These are phyloP conservation scores for Phytophthora brassicae DNA, from an alignment of 352 stramenopile genomes.

Conservation along the genomic window DNA sequence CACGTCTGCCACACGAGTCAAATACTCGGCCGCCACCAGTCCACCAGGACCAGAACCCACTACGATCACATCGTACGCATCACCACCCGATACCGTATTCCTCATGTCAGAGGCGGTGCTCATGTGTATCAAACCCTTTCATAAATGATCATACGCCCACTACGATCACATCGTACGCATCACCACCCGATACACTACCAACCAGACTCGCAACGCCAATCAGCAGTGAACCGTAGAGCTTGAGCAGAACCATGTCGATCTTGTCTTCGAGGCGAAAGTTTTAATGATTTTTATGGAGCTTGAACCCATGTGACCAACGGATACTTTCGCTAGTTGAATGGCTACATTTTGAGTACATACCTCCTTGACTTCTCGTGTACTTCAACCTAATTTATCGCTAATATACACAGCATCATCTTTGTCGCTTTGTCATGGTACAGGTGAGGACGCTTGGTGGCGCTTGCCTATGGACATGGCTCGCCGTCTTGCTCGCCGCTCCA, in stretches of 20 bases:
- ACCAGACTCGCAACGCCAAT: background rate
- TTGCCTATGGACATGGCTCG: slow-evolving; percentile 67
- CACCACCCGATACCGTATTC: too few species aligned
- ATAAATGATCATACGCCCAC: too few species aligned
- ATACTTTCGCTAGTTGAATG: slow-evolving; percentile 25
- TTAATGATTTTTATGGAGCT: slow-evolving; percentile 2
- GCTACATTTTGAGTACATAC: background rate
- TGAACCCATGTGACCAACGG: slow-evolving; percentile 1
- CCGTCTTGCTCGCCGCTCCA: slow-evolving; percentile 62
- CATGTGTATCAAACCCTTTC: too few species aligned
- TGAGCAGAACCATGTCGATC: background rate
- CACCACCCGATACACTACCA: background rate
- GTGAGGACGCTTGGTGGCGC: slow-evolving; percentile 30
- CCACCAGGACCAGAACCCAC: slow-evolving; percentile 60
- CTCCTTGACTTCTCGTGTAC: slow-evolving; percentile 1
- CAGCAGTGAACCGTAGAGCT: slow-evolving; percentile 3
- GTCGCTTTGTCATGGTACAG: slow-evolving; percentile 14
- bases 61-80: slow-evolving; percentile 56
- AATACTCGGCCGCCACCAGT: slow-evolving; percentile 54
- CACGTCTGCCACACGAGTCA: slow-evolving; percentile 39
- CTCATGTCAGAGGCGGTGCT: too few species aligned
- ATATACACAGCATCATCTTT: slow-evolving; percentile 14
- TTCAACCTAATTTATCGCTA: slow-evolving; percentile 24
- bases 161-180: slow-evolving; percentile 56
- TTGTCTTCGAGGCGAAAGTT: background rate